Conservation (phyloP, 208 protist genomes). For the Leishmania martiniquensis region DNA sequence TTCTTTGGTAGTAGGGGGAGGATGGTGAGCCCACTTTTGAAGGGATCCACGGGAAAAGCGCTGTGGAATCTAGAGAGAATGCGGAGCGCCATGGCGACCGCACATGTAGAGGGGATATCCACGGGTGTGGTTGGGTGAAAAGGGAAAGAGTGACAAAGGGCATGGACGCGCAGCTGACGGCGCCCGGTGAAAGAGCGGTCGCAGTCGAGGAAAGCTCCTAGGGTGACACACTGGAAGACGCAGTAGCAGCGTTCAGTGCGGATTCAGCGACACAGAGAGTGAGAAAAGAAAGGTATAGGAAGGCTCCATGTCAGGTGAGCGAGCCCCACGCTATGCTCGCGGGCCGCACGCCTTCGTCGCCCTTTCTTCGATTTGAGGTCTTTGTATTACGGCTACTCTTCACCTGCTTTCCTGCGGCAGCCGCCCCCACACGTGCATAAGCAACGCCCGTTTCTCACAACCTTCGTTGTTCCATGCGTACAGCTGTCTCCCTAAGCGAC, state of each 20-base stretch:
- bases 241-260: not conserved
- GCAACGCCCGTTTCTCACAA: not conserved
- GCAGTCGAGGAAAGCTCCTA: not conserved
- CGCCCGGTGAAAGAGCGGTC: not conserved
- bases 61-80: not conserved
- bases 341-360: not conserved
- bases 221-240: not conserved
- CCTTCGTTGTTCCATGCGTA: not conserved
- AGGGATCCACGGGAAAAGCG: not conserved
- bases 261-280: not conserved
- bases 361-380: not conserved
- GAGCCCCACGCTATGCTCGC: not conserved
- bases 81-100: too few species aligned
- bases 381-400: not conserved
- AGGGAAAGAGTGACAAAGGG: not conserved
- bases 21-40: not conserved
- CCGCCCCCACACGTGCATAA: too few species aligned
- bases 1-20: not conserved
- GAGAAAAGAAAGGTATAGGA: not conserved
- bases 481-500: not conserved
- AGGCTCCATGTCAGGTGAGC: too few species aligned
- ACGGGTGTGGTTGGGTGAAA: not conserved
- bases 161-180: not conserved
- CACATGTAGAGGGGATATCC: not conserved
- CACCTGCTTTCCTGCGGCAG: not conserved